Base-by-base conservation (phyloP, 2,329 filamentous ascomycete species). In the Colletotrichum spaethianum region DNA sequence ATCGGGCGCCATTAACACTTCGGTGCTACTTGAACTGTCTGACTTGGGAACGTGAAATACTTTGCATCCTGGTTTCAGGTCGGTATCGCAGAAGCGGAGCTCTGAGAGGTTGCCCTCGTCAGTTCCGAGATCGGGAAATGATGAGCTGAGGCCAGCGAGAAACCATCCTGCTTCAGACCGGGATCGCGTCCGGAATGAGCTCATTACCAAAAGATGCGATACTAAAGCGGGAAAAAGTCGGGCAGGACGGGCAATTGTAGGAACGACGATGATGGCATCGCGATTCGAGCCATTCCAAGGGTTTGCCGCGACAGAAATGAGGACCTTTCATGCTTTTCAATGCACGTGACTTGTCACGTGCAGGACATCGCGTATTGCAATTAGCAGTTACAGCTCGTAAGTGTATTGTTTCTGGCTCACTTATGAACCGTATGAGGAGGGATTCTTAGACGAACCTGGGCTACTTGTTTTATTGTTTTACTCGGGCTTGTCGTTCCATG, bases 41-140 rank as follows among this genome's bases (percentile, higher is more conserved):
- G 79, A 79, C 52, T 80, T 81, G 7, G 86, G 85, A 7, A 88
- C 84, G 36, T 82, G 81, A 73, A 92, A 90, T 23, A 90, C 86
- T 75, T 89, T 91, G 83, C 90, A 92, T n/a, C 86, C 86, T 0
- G 86, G 85, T 33, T 80, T 82, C n/a, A 82, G 77, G n/a, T 81
- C 78, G 2, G 78, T 72, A 26, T 77, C 73, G 74, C 85, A 88
- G n/a, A 76, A 56, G 1, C 82, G 80, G n/a, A 87, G 75, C 59
- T 82, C 78, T 28, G 80, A 75, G 18, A 87, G 75, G 73, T 80
- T 80, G 48, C 79, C 80, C 6, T 82, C 79, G 63, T 83, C 83
- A 0, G 76, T 74, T 5, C 81, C 82, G 50, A 90, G 82, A 68
- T 91, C 85, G 0, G 89, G 88, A 60, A 90, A 89, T 0, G 86